Conservation (phyloP, 2,329 filamentous ascomycete species). For the Ceratocystis smalleyi region DNA sequence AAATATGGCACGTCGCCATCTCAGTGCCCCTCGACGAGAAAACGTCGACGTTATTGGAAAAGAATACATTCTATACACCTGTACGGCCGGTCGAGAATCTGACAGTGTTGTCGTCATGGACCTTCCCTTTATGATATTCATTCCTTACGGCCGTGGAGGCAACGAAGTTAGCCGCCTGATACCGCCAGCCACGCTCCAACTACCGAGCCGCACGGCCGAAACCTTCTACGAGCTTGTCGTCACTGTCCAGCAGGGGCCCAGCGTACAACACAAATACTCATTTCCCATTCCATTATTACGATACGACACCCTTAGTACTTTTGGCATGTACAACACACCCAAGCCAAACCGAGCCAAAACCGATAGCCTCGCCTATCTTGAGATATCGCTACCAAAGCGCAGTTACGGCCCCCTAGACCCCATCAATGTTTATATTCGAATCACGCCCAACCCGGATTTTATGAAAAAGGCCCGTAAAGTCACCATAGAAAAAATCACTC, state of each 20-base stretch:
- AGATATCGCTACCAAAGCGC: slow-evolving; percentile 85
- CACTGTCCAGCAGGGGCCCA: slow-evolving; percentile 78
- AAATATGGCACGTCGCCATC: slow-evolving; percentile 79
- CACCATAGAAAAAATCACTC: slow-evolving; percentile 83
- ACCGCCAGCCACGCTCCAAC: slow-evolving; percentile 77
- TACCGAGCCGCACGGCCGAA: slow-evolving; percentile 86
- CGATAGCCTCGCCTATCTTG: slow-evolving; percentile 81
- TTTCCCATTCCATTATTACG: slow-evolving; percentile 83
- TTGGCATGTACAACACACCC: slow-evolving; percentile 97
- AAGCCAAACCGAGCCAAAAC: slow-evolving; percentile 73
- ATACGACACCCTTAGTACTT: slow-evolving; percentile 94
- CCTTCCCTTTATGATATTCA: slow-evolving; percentile 90
- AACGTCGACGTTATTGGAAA: slow-evolving; percentile 87
- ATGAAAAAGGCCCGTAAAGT: slow-evolving; percentile 78
- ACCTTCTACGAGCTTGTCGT: slow-evolving; percentile 96
- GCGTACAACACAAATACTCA: slow-evolving; percentile 73
- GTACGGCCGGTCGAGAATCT: slow-evolving; percentile 64
- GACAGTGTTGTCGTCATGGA: slow-evolving; percentile 93
- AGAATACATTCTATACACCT: slow-evolving; percentile 82
- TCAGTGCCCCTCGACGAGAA: slow-evolving; percentile 80
- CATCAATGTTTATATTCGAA: slow-evolving; percentile 87
- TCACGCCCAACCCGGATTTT: slow-evolving; percentile 86
- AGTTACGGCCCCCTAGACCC: slow-evolving; percentile 92
- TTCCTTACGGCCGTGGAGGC: slow-evolving; percentile 76
- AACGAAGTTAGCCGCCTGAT: slow-evolving; percentile 81